Percentiles rank a stretch among this genome's conserved stretches.
Evolutionary conservation across 441 rosid species (phyloP).

Genomic region (Breynia disticha): DNA sequence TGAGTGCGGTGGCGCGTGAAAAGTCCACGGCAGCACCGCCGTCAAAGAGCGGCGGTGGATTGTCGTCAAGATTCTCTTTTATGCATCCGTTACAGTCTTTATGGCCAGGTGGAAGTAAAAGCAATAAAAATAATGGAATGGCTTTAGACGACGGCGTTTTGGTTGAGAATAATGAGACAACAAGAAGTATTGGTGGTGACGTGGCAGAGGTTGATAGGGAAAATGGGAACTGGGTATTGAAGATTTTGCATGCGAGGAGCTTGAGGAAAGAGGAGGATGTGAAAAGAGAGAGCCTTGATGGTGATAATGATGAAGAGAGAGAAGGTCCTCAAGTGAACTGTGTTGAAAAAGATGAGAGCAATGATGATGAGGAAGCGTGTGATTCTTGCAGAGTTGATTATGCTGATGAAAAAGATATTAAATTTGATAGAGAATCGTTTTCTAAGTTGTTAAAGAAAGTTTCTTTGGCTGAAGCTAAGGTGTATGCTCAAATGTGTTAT

Average conservation of each 20-base stretch:
- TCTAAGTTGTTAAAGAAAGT: constrained; percentile 56
- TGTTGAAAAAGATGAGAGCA: constrained; percentile 15
- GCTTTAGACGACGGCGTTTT: constrained; percentile 51
- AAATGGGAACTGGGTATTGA: constrained; percentile 64
- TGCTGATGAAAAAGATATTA: constrained; percentile 20
- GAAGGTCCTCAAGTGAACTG: constrained; percentile 5
- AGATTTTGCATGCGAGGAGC: constrained; percentile 72
- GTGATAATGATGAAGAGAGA: constrained; percentile 12
- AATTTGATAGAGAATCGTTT: constrained; percentile 62
- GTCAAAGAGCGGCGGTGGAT: constrained; percentile 26
- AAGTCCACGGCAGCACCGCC: constrained; percentile 28
- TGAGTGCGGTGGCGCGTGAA: constrained; percentile 39
- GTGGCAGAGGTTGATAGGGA: constrained; percentile 23
- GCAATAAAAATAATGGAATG: constrained; percentile 37
- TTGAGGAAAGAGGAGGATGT: constrained; percentile 35
- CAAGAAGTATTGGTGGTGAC: constrained; percentile 5
- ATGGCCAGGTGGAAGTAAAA: constrained; percentile 45
- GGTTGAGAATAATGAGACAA: constrained; percentile 35
- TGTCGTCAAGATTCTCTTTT: constrained; percentile 50
- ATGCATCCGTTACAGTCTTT: constrained; percentile 50
- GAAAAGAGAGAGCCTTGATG: constrained; percentile 10
- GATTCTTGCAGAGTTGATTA: constrained; percentile 39
- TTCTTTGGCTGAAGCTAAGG: constrained; percentile 55
- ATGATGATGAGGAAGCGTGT: constrained; percentile 31
- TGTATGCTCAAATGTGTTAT: constrained; percentile 73